Base-by-base conservation (phyloP, 129 eudicot species). In the Flaveria bidentis region DNA sequence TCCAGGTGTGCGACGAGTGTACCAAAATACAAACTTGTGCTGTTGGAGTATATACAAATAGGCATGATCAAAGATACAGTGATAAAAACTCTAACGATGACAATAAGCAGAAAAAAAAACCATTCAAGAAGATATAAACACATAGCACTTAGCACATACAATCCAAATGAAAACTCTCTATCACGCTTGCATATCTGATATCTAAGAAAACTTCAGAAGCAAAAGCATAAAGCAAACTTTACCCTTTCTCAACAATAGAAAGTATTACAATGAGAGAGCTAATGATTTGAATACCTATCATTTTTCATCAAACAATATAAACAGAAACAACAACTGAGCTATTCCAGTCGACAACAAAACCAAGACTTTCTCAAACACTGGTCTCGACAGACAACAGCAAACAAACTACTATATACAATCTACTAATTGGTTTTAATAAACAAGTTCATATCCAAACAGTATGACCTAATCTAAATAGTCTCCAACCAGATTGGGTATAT, bases 1-100 rank as follows among this genome's bases (percentile, higher is more conserved):
- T 62, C 99, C 99, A 70, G 96, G 92, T 47, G 93, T 89, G 81
- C 96, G 99, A 14, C 99, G 99, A 72, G 99, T 95, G 87, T 95
- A 95, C 99, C 97, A 95, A 61, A 95, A 87, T 18, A 91, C 92
- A 85, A 87, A 87, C 83, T 87, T 95, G 80, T 91, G 71, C 99
- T 95, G 93, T 66, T 66, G 56, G 42, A 69, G 67, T 22, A 77
- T 0, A 25, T 47, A 77, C 64, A 28, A 76, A 49, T 7, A 63
- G 72, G 63, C 58, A 79, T 3, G 9, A 69, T 60, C 51, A 64
- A 57, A 13, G 50, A 62, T 13, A 39, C 20, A 78, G 51, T 17
- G 49, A 41, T 4, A 41, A 15, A 45, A 62, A 36, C 42, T 77
- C 46, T 42, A 66, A 45, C 9, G 57, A 57, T 33, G 42, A 9